Conservation (phyloP, 257 asterid genomes). For the Fraxinus cuspidata region DNA sequence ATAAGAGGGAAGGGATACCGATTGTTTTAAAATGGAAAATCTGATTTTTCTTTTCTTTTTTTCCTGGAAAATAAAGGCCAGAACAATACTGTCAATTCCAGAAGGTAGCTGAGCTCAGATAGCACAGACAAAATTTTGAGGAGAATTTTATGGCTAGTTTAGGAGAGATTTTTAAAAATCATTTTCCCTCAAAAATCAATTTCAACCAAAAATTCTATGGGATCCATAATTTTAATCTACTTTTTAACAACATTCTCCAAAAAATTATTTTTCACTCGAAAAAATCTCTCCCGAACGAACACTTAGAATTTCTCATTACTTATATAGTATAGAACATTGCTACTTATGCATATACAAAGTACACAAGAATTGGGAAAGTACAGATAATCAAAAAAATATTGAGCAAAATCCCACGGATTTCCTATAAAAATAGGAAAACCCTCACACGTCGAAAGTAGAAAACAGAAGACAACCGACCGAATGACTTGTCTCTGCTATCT, state of each 20-base stretch:
- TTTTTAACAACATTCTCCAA: background rate
- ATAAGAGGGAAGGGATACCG: background rate
- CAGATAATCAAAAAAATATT: background rate
- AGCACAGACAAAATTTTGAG: background rate
- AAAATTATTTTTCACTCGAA: no score
- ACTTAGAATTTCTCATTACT: background rate
- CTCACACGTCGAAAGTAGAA: background rate
- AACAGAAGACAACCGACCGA: slow-evolving; percentile 53
- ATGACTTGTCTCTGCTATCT: slow-evolving; percentile 51
- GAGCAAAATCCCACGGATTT: background rate
- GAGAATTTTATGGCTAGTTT: no score
- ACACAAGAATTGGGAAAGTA: background rate
- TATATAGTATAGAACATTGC: background rate
- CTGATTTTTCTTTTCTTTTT: no score
- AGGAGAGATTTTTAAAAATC: no score
- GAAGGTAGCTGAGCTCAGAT: background rate
- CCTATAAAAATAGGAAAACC: background rate
- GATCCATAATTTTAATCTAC: no score
- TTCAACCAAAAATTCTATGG: no score
- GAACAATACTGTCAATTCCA: background rate
- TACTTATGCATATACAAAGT: background rate
- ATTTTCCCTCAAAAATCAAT: no score
- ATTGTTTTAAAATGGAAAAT: no score
- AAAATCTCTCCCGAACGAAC: background rate
- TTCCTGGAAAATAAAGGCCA: background rate